Evolutionary conservation across 1,139 yeast species (phyloP).

Genomic region (Arxiozyma heterogenica): DNA sequence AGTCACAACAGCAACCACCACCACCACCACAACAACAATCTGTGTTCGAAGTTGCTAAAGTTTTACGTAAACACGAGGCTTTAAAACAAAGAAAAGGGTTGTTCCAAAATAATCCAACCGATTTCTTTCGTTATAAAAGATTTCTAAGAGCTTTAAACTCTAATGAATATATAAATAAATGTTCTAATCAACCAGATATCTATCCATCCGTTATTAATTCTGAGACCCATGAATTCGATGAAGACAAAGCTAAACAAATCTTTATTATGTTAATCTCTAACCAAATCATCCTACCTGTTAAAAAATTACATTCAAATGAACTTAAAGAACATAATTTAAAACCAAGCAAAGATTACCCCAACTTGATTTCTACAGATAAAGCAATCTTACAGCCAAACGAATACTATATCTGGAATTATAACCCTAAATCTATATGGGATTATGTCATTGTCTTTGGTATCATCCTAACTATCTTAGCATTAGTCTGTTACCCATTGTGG

Average conservation of each 20-base stretch:
- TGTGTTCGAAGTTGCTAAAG: constrained; percentile 60
- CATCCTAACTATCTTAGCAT: constrained; percentile 57
- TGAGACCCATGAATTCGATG: constrained; percentile 32
- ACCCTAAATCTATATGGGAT: constrained; percentile 64
- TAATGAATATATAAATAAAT: constrained; percentile 56
- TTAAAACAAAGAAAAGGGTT: constrained; percentile 78
- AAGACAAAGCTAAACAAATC: constrained; percentile 38
- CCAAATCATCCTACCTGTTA: constrained; percentile 67
- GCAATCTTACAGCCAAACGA: constrained; percentile 71
- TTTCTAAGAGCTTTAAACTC: constrained; percentile 69
- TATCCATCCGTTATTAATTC: constrained; percentile 40
- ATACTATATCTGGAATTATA: constrained; percentile 80
- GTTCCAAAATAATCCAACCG: constrained; percentile 57
- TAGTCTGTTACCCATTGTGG: constrained; percentile 94
- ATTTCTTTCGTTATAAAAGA: constrained; percentile 82
- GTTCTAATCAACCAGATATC: constrained; percentile 43
- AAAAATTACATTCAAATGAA: constrained; percentile 62
- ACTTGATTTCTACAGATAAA: constrained; percentile 52
- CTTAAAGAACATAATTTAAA: constrained; percentile 53
- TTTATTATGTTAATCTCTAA: constrained; percentile 63
- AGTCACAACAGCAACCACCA: not conserved
- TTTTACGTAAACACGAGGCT: constrained; percentile 51
- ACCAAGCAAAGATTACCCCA: constrained; percentile 72
- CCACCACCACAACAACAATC: not conserved
- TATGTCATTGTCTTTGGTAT: constrained; percentile 55